Conservation (phyloP, 768 basidiomycete species). For the Lactarius deliciosus region DNA sequence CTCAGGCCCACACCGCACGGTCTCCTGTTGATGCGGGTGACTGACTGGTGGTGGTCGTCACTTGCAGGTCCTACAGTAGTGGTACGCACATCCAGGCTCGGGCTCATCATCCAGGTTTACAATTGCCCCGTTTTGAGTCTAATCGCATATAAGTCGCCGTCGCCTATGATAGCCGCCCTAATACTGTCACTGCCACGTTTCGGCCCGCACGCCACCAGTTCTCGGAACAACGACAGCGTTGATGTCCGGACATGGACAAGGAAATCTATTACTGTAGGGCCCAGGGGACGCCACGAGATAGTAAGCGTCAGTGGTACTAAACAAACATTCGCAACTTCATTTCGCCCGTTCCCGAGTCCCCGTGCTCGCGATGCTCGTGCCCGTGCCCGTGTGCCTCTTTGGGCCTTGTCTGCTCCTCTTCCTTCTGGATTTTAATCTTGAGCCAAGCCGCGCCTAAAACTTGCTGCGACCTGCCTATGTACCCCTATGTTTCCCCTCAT, state of each 20-base stretch:
- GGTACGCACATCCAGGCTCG: neutral
- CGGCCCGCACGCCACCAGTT: neutral
- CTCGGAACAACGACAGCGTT: neutral
- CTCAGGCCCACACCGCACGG: neutral
- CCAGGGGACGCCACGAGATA: neutral
- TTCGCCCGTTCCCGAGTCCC: neutral
- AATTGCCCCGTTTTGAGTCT: neutral
- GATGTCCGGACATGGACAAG: neutral
- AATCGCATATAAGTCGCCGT: neutral
- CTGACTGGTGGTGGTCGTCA: neutral
- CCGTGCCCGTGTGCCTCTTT: neutral
- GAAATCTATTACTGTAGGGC: neutral
- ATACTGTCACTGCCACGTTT: neutral
- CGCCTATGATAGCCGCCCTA: neutral
- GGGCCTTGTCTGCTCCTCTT: neutral
- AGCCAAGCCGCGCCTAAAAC: neutral
- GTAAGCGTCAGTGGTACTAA: too few relatives aligned
- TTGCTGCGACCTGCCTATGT: neutral
- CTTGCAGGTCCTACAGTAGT: neutral
- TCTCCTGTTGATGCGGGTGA: neutral
- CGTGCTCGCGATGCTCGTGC: neutral
- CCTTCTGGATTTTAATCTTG: constrained; percentile 23
- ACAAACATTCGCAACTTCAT: neutral
- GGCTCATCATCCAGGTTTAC: neutral
- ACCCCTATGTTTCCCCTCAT: neutral